Evolutionary conservation across 2,329 filamentous ascomycete genomes (phyloP).

Genomic region (Neonectria ditissima): DNA sequence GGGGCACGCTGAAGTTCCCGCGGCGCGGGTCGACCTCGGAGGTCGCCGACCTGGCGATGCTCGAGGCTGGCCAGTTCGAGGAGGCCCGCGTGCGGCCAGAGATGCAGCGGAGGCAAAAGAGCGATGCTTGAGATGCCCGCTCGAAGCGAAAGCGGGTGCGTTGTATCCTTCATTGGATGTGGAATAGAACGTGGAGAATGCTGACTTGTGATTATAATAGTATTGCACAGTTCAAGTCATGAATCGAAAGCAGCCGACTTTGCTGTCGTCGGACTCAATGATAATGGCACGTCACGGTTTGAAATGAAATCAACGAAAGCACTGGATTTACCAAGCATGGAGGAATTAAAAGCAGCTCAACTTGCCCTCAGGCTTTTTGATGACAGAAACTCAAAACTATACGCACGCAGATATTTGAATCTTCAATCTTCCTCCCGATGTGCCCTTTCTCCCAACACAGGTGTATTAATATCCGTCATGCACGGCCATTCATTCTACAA

Average conservation of each 20-base stretch:
- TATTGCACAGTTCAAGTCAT: not conserved
- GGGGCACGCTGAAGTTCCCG: conserved; percentile 30
- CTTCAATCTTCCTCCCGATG: not conserved
- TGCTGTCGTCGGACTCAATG: not conserved
- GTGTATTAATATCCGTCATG: conserved; percentile 22
- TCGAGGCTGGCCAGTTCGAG: conserved; percentile 36
- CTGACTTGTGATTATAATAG: not conserved
- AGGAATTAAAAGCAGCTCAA: not conserved
- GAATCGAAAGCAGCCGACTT: not conserved
- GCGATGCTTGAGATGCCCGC: not conserved
- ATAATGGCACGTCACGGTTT: not conserved
- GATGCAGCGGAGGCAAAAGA: not conserved
- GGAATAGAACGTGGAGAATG: not conserved
- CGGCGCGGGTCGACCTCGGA: conserved; percentile 35
- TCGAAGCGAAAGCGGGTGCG: not conserved
- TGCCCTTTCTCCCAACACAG: not conserved
- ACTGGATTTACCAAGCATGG: not conserved
- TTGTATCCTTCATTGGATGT: not conserved
- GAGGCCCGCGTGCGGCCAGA: conserved; percentile 28
- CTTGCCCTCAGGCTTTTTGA: not conserved
- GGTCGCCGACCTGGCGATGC: conserved; percentile 23
- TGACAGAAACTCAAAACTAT: conserved; percentile 12
- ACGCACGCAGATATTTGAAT: not conserved
- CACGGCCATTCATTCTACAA: conserved; percentile 1
- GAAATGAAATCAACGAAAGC: not conserved